Conservation (phyloP, 2,329 filamentous ascomycete species). For the Didymella pinodella region DNA sequence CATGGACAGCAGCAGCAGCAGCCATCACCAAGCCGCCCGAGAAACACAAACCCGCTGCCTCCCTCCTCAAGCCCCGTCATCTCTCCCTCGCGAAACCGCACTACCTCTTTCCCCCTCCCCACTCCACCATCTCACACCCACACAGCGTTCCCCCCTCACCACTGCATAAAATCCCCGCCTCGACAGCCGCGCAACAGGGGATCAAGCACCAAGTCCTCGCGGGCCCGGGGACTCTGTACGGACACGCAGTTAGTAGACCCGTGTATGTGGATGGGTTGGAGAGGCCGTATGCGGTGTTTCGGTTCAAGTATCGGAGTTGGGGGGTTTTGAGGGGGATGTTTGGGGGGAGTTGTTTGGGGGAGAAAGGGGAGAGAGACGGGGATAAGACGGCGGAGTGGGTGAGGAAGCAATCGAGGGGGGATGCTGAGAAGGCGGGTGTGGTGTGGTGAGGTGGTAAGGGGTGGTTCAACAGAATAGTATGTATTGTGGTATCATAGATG, state of each 20-base stretch:
- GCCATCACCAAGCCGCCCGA: not conserved
- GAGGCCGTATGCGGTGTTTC: slow-evolving; percentile 56
- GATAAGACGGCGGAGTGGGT: slow-evolving; percentile 34
- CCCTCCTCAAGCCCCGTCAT: slow-evolving; percentile 15
- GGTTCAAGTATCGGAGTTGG: slow-evolving; percentile 56
- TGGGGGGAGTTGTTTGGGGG: slow-evolving; percentile 28
- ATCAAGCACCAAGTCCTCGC: slow-evolving; percentile 9
- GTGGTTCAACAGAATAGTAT: not conserved
- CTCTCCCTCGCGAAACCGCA: slow-evolving; percentile 37
- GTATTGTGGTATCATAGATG: slow-evolving; percentile 19
- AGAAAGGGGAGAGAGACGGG: slow-evolving; percentile 27
- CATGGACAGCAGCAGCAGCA: not conserved
- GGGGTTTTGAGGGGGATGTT: slow-evolving; percentile 32
- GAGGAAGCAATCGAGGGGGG: slow-evolving; percentile 22
- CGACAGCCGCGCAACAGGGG: not conserved
- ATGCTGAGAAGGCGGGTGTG: not conserved
- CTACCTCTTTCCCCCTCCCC: slow-evolving; percentile 35
- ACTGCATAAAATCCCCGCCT: not conserved
- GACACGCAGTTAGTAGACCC: slow-evolving; percentile 49
- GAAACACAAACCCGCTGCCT: slow-evolving; percentile 1
- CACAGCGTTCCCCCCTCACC: slow-evolving; percentile 1
- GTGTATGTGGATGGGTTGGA: slow-evolving; percentile 52
- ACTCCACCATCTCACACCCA: not conserved
- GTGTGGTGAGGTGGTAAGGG: not conserved
- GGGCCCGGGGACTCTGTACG: slow-evolving; percentile 38